Evolutionary conservation across 225 moss, liverwort and hornwort species (phyloP).

Genomic region (Asterella californica): DNA sequence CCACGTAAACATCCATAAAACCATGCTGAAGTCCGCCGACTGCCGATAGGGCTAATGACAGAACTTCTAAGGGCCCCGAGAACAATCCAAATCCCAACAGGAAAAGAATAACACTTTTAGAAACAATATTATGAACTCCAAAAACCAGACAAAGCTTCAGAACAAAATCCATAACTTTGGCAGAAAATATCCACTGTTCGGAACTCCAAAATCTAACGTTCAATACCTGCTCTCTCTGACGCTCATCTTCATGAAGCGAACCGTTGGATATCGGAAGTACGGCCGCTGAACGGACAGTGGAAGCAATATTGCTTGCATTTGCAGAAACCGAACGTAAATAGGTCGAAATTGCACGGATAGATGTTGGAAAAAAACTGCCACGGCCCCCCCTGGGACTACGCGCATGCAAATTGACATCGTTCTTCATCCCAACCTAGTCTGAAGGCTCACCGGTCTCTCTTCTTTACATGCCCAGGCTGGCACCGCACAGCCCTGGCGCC

Average conservation of each 20-base stretch:
- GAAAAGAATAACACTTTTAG: not conserved
- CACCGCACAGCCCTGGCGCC: constrained; percentile 53
- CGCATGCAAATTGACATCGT: constrained; percentile 91
- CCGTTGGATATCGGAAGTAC: constrained; percentile 78
- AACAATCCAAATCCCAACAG: not conserved
- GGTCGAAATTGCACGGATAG: constrained; percentile 83
- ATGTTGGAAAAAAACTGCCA: constrained; percentile 82
- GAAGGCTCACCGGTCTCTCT: constrained; percentile 20
- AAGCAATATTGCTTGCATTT: constrained; percentile 94
- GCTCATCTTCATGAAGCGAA: constrained; percentile 84
- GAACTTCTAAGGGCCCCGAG: not conserved
- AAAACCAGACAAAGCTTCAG: not conserved
- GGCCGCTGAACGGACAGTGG: constrained; percentile 84
- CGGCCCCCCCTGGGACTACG: constrained; percentile 97
- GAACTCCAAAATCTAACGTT: not conserved
- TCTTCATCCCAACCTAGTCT: constrained; percentile 95
- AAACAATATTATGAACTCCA: no score
- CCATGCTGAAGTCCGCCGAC: not conserved
- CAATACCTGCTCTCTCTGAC: constrained; percentile 91
- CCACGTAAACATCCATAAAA: not conserved
- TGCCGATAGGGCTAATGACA: not conserved
- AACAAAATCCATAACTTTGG: not conserved
- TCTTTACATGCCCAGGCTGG: constrained; percentile 80
- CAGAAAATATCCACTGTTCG: not conserved
- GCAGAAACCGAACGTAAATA: constrained; percentile 94